Evolutionary conservation across 495 filamentous ascomycete genomes (phyloP), one percentile per base, ranked within the genome.

Genomic region (Hypoxylon cercidicola): DNA sequence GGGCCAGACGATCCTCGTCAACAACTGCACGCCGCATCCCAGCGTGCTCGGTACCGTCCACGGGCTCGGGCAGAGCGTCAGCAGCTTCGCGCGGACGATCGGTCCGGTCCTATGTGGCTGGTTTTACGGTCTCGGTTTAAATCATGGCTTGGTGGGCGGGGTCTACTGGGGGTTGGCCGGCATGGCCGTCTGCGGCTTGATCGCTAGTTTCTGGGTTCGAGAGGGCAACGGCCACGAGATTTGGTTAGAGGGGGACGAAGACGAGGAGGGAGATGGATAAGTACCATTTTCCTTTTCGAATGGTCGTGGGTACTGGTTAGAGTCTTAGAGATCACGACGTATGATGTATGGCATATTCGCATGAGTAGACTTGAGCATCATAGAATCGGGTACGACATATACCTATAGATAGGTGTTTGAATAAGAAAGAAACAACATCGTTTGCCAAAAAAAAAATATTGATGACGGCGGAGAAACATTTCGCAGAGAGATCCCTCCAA

Each of bases 11-110:
- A 94, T 96, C 55, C 78, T 96, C 6, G 81, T 94, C 28, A 95
- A 94, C 66, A 95, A 96, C 72, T 90, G 88, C 76, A 89, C 87
- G 44, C 91, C 92, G 1, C 91, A 93, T 68, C 91, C 91, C 0
- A 87, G 84, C 23, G 90, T 94, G 5, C 81, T 96, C 9, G 90
- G 91, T 1, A 93, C 91, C 1, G 84, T 95, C 30, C 92, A 96
- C 75, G 92, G 92, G 4, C 82, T 94, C 18, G 92, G 87, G 9
- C 89, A 93, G 76, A 91, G 84, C 62, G 89, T 89, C 8, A 88
- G 84, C 34, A 88, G 84, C 34, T 84, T 87, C 21, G 88, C 88
- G 43, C 82, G 92, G 37, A 92, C 92, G 3, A 74, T 94, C 18
- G 92, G 91, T 0, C 92, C 92, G 2, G 82, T 92, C 13, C 68